Evolutionary conservation across 208 protist genomes (phyloP), one percentile per base, ranked within the genome.

Genomic region (Trypanosoma vivax): DNA sequence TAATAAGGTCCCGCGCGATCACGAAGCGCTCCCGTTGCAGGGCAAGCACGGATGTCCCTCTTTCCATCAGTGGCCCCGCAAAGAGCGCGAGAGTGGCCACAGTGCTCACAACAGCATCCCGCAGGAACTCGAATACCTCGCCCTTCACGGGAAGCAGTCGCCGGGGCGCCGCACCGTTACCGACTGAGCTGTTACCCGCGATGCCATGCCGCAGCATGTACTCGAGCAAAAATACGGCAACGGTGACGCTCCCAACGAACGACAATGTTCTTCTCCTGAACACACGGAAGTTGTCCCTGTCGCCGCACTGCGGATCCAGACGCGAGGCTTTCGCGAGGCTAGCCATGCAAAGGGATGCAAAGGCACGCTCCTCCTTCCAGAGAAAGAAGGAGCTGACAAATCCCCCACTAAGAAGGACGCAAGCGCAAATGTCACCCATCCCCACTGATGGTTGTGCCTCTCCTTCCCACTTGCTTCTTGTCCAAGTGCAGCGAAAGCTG

Each of bases 341-440:
- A 14, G 25, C 46, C 14, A 78, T 5, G 23, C 54, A 60, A 0
- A 41, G 14, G 13, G 10, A 23, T 0, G 78, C 18, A 47, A 85
- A 83, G 1, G 51, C 39, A 21, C 68, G 72, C 40, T 87, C 76
- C 16, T 50, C 40, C 14, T 52, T 60, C 79, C 75, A 91, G 1
- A 71, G 18, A 43, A 83, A 91, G 40, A 91, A 84, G 16, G 76
- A 55, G 2, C 60, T 65, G 38, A 91, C 52, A 43, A 91, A 85
- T 10, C 58, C 53, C 10, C 50, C 29, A 5, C 61, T 77, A 13
- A 78, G 45, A 7, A 59, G 41, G 13, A 57, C 34, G 30, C 55
- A 68, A 6, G 30, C 13, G 28, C 64, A 19, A 41, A 77, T 57
- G 50, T 91, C 83, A 34, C 19, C 45, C 49, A 65, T 65, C 9